Evolutionary conservation across 441 rosid species (phyloP).

Genomic region (Populus trichocarpa): DNA sequence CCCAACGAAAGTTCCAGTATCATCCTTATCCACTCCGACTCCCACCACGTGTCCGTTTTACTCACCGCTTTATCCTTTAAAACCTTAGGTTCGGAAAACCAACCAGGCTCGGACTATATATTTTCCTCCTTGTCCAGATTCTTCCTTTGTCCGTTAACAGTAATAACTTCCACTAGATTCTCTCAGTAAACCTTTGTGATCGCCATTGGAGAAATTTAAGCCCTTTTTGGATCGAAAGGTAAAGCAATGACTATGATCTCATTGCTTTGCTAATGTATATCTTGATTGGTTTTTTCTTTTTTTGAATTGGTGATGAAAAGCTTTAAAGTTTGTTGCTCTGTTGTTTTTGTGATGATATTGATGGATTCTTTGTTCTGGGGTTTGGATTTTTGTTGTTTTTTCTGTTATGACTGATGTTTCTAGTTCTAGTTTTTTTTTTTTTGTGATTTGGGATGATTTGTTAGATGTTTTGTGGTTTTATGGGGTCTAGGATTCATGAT

Average conservation of each 20-base stretch:
- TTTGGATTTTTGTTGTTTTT: too few relatives aligned
- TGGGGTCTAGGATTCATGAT: background rate
- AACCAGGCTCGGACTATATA: slow-evolving; percentile 1
- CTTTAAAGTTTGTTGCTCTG: background rate
- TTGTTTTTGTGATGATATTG: background rate
- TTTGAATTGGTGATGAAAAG: background rate
- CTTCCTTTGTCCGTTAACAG: background rate
- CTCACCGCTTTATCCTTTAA: background rate
- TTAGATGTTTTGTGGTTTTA: background rate
- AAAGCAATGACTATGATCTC: background rate
- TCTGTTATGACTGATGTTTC: background rate
- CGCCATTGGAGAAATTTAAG: background rate
- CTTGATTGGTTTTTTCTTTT: background rate
- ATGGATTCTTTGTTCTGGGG: background rate
- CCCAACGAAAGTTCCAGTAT: background rate
- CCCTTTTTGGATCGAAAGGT: background rate
- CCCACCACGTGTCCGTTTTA: slow-evolving; percentile 1
- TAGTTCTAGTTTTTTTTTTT: too few relatives aligned
- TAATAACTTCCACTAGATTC: background rate
- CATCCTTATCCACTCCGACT: background rate
- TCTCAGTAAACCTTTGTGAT: background rate
- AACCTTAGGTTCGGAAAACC: slow-evolving; percentile 9
- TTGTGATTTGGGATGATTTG: background rate
- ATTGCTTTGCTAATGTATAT: background rate
- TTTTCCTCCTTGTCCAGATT: background rate